A percentile compares a stretch with the other conserved stretches of the same genome.
Conservation (phyloP, 2,329 filamentous ascomycete genomes). For the Aureobasidium sp. region DNA sequence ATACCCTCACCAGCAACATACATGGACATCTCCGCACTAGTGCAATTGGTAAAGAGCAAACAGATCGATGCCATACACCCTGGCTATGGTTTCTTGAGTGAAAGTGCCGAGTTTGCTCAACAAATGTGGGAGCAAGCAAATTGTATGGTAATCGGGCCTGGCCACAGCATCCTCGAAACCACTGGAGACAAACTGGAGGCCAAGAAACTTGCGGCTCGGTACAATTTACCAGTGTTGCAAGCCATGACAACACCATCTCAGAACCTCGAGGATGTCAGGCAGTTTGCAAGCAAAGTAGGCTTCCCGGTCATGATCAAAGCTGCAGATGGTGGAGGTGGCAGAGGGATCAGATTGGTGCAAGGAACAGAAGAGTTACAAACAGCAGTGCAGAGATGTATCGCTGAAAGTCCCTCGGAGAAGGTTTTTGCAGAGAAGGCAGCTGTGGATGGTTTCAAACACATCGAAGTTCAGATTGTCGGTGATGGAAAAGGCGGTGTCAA, state of each 20-base stretch:
- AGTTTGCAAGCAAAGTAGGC: constrained; percentile 53
- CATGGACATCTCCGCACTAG: constrained; percentile 44
- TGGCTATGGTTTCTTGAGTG: constrained; percentile 57
- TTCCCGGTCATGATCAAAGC: constrained; percentile 57
- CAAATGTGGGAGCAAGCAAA: constrained; percentile 41
- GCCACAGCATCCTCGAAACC: constrained; percentile 49
- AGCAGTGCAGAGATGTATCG: constrained; percentile 47
- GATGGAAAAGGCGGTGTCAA: constrained; percentile 46
- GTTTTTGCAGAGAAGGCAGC: constrained; percentile 58
- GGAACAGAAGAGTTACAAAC: constrained; percentile 32
- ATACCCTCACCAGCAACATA: constrained; percentile 33
- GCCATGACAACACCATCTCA: background rate
- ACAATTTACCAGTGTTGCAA: constrained; percentile 23
- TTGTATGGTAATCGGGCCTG: constrained; percentile 48
- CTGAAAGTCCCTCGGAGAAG: constrained; percentile 52
- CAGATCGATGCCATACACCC: constrained; percentile 51
- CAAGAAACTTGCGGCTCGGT: constrained; percentile 44
- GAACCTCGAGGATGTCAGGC: constrained; percentile 31
- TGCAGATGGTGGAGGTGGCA: constrained; percentile 56
- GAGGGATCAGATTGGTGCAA: constrained; percentile 51
- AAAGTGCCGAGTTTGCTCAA: constrained; percentile 45
- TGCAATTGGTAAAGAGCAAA: constrained; percentile 43
- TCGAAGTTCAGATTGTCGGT: constrained; percentile 56
- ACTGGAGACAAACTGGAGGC: constrained; percentile 53
- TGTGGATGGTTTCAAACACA: constrained; percentile 53